Percentiles rank a stretch among this genome's conserved stretches.
Evolutionary conservation across 768 basidiomycete genomes (phyloP).

Genomic region (Boletus tomentosulus): DNA sequence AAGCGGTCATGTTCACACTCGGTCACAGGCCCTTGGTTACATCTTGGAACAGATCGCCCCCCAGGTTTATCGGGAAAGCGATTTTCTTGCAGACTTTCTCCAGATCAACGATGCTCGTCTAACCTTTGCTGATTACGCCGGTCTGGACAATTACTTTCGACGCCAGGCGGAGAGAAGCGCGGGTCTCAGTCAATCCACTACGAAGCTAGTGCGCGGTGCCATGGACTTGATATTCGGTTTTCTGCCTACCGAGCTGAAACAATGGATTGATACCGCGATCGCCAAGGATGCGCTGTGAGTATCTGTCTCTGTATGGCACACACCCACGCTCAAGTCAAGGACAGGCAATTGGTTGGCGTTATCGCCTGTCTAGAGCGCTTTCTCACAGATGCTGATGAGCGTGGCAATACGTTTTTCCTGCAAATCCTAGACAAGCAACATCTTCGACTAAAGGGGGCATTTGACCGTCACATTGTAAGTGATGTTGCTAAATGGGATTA

Average conservation of each 20-base stretch:
- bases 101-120: slow-evolving; percentile 85
- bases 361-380: slow-evolving; percentile 75
- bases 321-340: slow-evolving; percentile 4
- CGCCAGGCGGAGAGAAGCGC: slow-evolving; percentile 79
- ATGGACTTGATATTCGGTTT: slow-evolving; percentile 97
- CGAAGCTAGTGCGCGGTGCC: slow-evolving; percentile 79
- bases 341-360: slow-evolving; percentile 82
- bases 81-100: slow-evolving; percentile 87
- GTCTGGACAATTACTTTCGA: slow-evolving; percentile 89
- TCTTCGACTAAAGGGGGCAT: slow-evolving; percentile 64
- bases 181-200: slow-evolving; percentile 62
- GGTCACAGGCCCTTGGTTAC: slow-evolving; percentile 61
- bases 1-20: background rate
- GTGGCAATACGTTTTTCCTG: slow-evolving; percentile 70
- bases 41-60: slow-evolving; percentile 73
- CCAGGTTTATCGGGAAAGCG: slow-evolving; percentile 77
- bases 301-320: background rate
- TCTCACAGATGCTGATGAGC: slow-evolving; percentile 72
- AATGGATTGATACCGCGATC: slow-evolving; percentile 79
- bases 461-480: slow-evolving; percentile 73
- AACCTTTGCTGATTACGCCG: slow-evolving; percentile 95
- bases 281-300: slow-evolving; percentile 70
- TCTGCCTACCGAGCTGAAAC: slow-evolving; percentile 74
- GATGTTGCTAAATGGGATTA: background rate
- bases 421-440: slow-evolving; percentile 80